Evolutionary conservation across 2,329 filamentous ascomycete species (phyloP).

Genomic region (Paraphoma sp.): DNA sequence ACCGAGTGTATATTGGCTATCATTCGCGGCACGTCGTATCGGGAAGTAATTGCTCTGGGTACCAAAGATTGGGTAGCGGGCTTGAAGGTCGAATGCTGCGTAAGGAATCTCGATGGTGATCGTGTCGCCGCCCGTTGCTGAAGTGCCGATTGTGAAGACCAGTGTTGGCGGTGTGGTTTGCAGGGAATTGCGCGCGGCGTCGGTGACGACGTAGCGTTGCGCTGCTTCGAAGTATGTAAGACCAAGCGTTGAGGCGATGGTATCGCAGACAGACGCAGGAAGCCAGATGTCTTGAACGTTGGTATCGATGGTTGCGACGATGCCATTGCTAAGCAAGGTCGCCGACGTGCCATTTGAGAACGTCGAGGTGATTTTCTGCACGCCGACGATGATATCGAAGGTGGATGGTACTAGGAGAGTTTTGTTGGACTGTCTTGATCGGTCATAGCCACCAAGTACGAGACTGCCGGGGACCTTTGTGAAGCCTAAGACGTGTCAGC

Average conservation of each 20-base stretch:
- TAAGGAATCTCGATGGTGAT: constrained; percentile 53
- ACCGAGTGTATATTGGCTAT: constrained; percentile 58
- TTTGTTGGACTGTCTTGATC: background rate
- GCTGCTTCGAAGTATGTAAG: constrained; percentile 34
- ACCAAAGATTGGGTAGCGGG: constrained; percentile 54
- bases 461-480: constrained; percentile 9
- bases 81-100: constrained; percentile 52
- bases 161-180: constrained; percentile 37
- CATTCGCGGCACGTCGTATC: constrained; percentile 61
- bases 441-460: constrained; percentile 27
- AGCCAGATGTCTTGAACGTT: background rate
- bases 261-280: constrained; percentile 1
- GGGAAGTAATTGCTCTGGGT: constrained; percentile 67
- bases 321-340: background rate
- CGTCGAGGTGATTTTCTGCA: background rate
- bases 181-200: constrained; percentile 29
- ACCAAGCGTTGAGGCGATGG: background rate
- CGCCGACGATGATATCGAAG: constrained; percentile 1
- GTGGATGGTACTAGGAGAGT: background rate
- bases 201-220: constrained; percentile 40
- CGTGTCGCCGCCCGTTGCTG: constrained; percentile 25
- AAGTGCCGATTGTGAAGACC: constrained; percentile 2
- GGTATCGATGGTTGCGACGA: background rate
- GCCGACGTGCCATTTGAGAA: background rate
- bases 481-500: background rate